These are phyloP conservation scores for Plasmopara viticola DNA, from an alignment of 352 stramenopile genomes.

Conservation along the genomic window DNA sequence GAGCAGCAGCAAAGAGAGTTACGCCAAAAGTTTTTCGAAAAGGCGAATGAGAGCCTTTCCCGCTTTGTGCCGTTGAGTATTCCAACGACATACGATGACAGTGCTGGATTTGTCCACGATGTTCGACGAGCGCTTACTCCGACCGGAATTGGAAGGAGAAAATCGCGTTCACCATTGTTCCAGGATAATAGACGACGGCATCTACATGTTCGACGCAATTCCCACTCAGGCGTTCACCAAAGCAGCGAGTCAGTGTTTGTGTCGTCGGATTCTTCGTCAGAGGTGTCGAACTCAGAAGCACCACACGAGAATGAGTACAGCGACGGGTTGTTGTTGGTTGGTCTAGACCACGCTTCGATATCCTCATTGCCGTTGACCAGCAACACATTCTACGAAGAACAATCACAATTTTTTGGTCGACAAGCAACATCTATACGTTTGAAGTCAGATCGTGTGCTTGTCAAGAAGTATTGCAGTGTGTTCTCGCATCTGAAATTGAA, in stretches of 20 bases:
- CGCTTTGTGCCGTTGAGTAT: slow-evolving; percentile 32
- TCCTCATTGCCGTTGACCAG: slow-evolving; percentile 5
- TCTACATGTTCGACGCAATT: slow-evolving; percentile 16
- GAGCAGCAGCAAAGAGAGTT: slow-evolving; percentile 73
- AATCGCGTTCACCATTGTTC: slow-evolving; percentile 12
- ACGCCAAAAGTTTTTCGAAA: slow-evolving; percentile 70
- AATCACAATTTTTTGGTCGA: background rate
- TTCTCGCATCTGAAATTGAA: slow-evolving; percentile 74
- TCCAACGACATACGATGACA: slow-evolving; percentile 1
- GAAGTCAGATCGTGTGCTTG: slow-evolving; percentile 61
- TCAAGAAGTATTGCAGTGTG: slow-evolving; percentile 77
- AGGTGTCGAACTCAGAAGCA: slow-evolving; percentile 27
- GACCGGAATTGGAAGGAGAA: slow-evolving; percentile 17
- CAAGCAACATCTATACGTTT: slow-evolving; percentile 43
- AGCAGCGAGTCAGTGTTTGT: slow-evolving; percentile 5
- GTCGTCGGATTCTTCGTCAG: slow-evolving; percentile 20
- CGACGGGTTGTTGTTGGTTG: slow-evolving; percentile 5
- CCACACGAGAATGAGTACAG: slow-evolving; percentile 24
- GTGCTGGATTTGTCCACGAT: slow-evolving; percentile 12
- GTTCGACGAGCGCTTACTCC: slow-evolving; percentile 31
- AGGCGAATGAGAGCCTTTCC: slow-evolving; percentile 56
- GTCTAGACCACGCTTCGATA: slow-evolving; percentile 1
- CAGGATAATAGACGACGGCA: background rate
- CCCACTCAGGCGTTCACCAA: slow-evolving; percentile 20
- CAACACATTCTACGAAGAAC: slow-evolving; percentile 3